Conservation (phyloP, 2,329 filamentous ascomycete species). For the Aspergillus terreus region DNA sequence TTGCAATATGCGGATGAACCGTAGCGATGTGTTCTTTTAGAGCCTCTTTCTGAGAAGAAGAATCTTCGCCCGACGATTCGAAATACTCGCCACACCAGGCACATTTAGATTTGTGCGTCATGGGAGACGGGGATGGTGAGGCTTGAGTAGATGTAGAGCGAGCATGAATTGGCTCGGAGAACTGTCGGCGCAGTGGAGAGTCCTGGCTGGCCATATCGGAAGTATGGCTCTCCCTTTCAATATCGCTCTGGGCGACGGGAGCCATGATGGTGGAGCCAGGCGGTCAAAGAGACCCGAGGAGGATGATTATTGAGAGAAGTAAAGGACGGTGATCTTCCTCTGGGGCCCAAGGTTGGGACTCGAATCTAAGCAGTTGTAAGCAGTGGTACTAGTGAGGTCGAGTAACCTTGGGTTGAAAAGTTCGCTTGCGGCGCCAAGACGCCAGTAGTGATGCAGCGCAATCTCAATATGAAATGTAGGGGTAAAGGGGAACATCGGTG, state of each 20-base stretch:
- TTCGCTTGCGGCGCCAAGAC: conserved; percentile 37
- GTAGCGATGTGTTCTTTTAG: conserved; percentile 32
- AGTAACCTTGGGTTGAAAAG: conserved; percentile 16
- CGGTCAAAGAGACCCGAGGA: not conserved
- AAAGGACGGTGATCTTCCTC: not conserved
- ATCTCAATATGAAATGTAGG: conserved; percentile 8
- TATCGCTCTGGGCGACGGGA: conserved; percentile 29
- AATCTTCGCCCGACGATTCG: conserved; percentile 22
- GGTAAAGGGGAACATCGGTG: not conserved
- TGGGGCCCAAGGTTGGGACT: conserved; percentile 12
- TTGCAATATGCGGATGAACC: conserved; percentile 31
- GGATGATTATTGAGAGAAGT: not conserved
- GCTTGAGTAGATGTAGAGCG: conserved; percentile 33
- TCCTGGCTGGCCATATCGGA: conserved; percentile 36
- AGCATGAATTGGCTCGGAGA: conserved; percentile 34
- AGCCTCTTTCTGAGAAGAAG: conserved; percentile 22
- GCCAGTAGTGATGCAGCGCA: conserved; percentile 19
- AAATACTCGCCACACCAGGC: conserved; percentile 35
- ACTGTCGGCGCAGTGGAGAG: conserved; percentile 35
- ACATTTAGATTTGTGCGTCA: conserved; percentile 28
- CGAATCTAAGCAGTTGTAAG: conserved; percentile 25
- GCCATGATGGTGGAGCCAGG: conserved; percentile 23
- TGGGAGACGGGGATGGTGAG: conserved; percentile 31
- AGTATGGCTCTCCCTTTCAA: conserved; percentile 34
- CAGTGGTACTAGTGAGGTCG: conserved; percentile 21